A percentile compares a stretch with the other conserved stretches of the same genome.
Conservation (phyloP, 768 basidiomycete species). For the Butyriboletus loyo region DNA sequence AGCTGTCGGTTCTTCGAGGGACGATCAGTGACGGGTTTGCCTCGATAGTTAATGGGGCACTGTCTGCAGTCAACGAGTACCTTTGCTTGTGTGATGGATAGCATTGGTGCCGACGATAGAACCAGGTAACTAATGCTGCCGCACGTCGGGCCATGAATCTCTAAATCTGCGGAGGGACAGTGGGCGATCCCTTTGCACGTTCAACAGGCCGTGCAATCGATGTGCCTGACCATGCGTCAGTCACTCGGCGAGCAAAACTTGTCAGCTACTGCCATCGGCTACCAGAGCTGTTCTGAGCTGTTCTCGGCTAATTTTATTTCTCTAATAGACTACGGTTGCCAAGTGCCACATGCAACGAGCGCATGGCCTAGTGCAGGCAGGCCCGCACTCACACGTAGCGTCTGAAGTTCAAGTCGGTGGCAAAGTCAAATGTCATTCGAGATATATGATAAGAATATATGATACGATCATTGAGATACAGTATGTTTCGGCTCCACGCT, state of each 20-base stretch:
- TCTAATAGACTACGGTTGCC: too few species aligned
- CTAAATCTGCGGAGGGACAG: not conserved
- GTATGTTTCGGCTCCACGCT: conserved; percentile 19
- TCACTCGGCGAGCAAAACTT: too few species aligned
- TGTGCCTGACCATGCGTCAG: not conserved
- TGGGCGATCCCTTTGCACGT: too few species aligned
- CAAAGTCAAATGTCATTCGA: conserved; percentile 9
- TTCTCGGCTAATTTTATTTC: too few species aligned
- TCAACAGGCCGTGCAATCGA: not conserved
- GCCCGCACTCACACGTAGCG: too few species aligned
- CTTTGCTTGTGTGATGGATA: too few species aligned
- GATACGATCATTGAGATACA: conserved; percentile 18
- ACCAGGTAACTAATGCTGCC: not conserved
- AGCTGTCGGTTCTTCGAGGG: too few species aligned
- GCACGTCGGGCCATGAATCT: not conserved
- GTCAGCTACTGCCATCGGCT: too few species aligned
- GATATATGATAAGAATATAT: conserved; percentile 17
- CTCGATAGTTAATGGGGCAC: too few species aligned
- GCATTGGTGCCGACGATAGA: not conserved
- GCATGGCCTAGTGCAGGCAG: not conserved
- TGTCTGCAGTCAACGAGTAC: too few species aligned
- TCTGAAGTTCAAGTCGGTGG: not conserved
- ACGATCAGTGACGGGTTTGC: too few species aligned
- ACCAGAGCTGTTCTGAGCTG: too few species aligned
- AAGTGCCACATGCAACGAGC: not conserved